These are phyloP conservation scores for Cryptococcus jaspeensis DNA, from an alignment of 1,284 basidiomycete species.

Conservation along the genomic window DNA sequence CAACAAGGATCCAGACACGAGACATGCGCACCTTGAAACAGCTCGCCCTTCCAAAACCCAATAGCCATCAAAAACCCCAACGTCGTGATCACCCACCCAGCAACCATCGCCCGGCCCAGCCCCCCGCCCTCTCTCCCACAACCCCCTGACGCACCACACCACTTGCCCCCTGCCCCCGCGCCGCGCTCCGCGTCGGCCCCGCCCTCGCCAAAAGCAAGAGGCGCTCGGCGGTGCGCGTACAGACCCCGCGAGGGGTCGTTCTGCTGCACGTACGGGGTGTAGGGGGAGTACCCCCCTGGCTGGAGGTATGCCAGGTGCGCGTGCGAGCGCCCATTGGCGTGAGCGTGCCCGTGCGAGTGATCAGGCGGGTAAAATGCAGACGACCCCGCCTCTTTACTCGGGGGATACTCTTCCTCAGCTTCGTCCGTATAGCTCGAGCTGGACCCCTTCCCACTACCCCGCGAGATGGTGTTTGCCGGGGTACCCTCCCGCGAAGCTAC, in stretches of 20 bases:
- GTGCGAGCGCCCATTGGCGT: too few relatives aligned
- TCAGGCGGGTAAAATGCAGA: conserved; percentile 1
- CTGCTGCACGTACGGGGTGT: too few relatives aligned
- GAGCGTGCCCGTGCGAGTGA: background rate
- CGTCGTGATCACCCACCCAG: conserved; percentile 47
- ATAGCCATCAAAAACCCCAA: conserved; percentile 40
- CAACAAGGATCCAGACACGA: background rate
- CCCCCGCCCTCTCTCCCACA: conserved; percentile 15
- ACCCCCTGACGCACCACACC: background rate
- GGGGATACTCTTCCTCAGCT: too few relatives aligned
- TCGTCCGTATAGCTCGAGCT: too few relatives aligned
- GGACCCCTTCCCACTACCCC: too few relatives aligned
- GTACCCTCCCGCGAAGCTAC: background rate
- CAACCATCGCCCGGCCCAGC: conserved; percentile 37
- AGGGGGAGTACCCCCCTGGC: too few relatives aligned
- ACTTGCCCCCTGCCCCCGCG: too few relatives aligned
- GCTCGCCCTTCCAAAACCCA: conserved; percentile 44
- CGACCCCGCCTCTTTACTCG: background rate
- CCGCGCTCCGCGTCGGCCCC: background rate
- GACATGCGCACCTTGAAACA: conserved; percentile 40
- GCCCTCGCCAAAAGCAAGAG: background rate
- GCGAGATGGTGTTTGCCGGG: too few relatives aligned
- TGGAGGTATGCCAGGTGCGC: too few relatives aligned
- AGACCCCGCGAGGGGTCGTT: too few relatives aligned
- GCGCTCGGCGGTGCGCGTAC: too few relatives aligned